These are phyloP conservation scores for Globisporangium ultimum DNA, from an alignment of 352 stramenopile species.

Conservation along the genomic window DNA sequence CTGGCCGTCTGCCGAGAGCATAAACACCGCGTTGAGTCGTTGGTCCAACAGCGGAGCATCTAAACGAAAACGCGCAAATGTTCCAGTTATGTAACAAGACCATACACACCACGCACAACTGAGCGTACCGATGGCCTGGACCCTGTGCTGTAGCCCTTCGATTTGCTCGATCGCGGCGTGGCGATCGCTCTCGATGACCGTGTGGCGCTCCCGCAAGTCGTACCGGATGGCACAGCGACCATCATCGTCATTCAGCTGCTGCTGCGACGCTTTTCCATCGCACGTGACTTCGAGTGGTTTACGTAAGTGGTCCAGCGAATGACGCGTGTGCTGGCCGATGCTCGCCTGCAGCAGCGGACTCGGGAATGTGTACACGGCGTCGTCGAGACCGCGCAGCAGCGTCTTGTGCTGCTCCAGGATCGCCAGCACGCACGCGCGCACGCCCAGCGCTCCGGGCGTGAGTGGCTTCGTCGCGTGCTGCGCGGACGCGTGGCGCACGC, in stretches of 20 bases:
- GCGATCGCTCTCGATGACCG: conserved; percentile 58
- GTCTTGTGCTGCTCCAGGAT: conserved; percentile 66
- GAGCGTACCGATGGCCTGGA: conserved; percentile 24
- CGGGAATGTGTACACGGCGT: conserved; percentile 61
- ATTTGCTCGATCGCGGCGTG: conserved; percentile 52
- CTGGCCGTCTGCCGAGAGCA: conserved; percentile 67
- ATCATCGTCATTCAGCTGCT: neutral
- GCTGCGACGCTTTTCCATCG: neutral
- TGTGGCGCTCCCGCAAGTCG: conserved; percentile 69
- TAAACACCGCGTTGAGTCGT: conserved; percentile 59
- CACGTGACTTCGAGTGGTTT: conserved; percentile 49
- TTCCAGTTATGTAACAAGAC: neutral
- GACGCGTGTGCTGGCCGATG: conserved; percentile 71
- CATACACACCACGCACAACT: neutral
- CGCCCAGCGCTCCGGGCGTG: conserved; percentile 13
- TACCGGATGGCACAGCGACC: conserved; percentile 42
- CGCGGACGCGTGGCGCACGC: too few relatives aligned
- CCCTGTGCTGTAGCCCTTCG: conserved; percentile 32
- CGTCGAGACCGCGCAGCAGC: conserved; percentile 44
- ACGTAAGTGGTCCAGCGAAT: conserved; percentile 76
- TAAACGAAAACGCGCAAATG: neutral
- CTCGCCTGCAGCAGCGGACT: conserved; percentile 59
- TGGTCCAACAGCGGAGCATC: conserved; percentile 17
- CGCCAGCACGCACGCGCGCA: conserved; percentile 40
- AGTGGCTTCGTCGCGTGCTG: neutral